Evolutionary conservation across 2,329 filamentous ascomycete genomes (phyloP), one percentile per base, ranked within the genome.

Genomic region (Colletotrichum sp.): DNA sequence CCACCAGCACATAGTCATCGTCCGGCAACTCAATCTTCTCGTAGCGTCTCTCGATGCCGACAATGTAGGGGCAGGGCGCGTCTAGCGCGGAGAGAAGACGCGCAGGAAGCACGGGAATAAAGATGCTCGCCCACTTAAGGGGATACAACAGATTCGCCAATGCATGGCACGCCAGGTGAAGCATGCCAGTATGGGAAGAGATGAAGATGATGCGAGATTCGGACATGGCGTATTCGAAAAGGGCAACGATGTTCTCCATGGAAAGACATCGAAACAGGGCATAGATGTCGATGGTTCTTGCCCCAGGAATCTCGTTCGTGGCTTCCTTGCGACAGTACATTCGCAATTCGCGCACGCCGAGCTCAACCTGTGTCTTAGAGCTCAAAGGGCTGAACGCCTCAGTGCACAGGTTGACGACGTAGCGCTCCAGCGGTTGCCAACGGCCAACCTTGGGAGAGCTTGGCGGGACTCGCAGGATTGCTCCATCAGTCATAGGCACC

Each of bases 201-300:
- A 99, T 89, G 79, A 99, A 93, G 82, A 99, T 98, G 84, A 99
- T 98, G 75, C 96, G 94, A 60, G 96, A 97, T 86, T 99, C 97
- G 2, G 95, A 92, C 83, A 99, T 90, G 79, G 95, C 95, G 84
- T 96, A 98, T 87, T 99, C 97, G 82, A 98, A 96, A 26, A 99
- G 89, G 24, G 95, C 93, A 77, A 99, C 92, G 75, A 99, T 95
- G 84, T 99, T 99, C 70, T 96, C 95, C 71, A 98, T 93, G 4
- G 96, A 98, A 36, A 99, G 88, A 63, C 94, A 95, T 77, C 96
- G 91, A 88, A 99, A 99, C 12, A 99, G 88, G 12, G 96, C 95
- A 85, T 98, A 99, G 3, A 99, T 89, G 85, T 99, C 97, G 69
- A 94, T 96, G 77, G 95, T 98, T 69, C 97, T 92, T 64, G 96